phyloP scores from a whole-genome alignment of 805 yeast genomes.

The Monosporozyma siamensis region DNA sequence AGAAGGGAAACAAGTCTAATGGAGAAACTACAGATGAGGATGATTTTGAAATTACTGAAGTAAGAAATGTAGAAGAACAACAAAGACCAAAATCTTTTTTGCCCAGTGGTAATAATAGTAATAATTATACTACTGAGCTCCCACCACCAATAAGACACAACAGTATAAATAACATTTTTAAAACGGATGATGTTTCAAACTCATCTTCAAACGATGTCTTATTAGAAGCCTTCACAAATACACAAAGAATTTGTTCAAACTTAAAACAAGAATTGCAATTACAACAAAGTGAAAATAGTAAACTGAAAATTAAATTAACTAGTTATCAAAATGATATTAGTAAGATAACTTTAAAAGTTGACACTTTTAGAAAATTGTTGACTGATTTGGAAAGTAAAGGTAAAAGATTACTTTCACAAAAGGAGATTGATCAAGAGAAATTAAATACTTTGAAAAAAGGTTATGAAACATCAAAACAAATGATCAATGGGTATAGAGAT shows the following conservation, averaged over 20 bases:
- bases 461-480: slow-evolving; percentile 11
- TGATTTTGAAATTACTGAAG: slow-evolving; percentile 36
- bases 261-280: slow-evolving; percentile 29
- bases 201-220: slow-evolving; percentile 30
- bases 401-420: slow-evolving; percentile 17
- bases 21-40: slow-evolving; percentile 16
- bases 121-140: neutral
- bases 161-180: neutral
- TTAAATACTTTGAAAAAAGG: slow-evolving; percentile 20
- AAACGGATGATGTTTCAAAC: neutral
- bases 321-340: slow-evolving; percentile 17
- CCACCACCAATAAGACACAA: neutral
- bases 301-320: slow-evolving; percentile 20
- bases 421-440: slow-evolving; percentile 14
- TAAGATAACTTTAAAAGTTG: slow-evolving; percentile 17
- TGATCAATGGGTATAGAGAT: slow-evolving; percentile 15
- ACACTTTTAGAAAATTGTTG: slow-evolving; percentile 18
- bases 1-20: neutral
- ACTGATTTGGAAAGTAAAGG: slow-evolving; percentile 18
- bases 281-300: slow-evolving; percentile 21
- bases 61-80: slow-evolving; percentile 21
- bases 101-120: neutral
- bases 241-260: slow-evolving; percentile 30
- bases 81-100: neutral
- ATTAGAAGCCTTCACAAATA: slow-evolving; percentile 33